These are phyloP conservation scores for Vitis hybrid DNA, from an alignment of 177 flowering plant species.

Conservation along the genomic window DNA sequence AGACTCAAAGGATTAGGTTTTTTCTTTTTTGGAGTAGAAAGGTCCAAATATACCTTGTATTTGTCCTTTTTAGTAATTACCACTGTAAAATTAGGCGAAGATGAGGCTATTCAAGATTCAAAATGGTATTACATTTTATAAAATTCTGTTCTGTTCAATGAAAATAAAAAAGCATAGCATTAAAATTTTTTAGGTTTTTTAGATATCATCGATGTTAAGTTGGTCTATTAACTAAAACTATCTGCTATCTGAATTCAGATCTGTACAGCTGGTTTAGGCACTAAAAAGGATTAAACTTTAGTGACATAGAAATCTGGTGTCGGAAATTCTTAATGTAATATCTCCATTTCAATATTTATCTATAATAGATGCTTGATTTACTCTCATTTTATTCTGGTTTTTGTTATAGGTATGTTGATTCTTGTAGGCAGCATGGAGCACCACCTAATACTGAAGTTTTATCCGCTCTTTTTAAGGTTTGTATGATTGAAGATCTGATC, in stretches of 20 bases:
- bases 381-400: slow-evolving; percentile 1
- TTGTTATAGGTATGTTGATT: slow-evolving; percentile 37
- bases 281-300: neutral
- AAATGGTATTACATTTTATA: neutral
- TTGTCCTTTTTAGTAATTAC: neutral
- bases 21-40: neutral
- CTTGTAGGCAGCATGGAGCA: slow-evolving; percentile 33
- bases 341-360: neutral
- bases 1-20: neutral
- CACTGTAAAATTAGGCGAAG: neutral
- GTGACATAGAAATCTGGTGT: neutral
- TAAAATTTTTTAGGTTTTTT: neutral
- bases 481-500: too few relatives aligned
- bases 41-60: neutral
- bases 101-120: neutral
- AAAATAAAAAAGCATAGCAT: neutral
- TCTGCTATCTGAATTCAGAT: neutral
- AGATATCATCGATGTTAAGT: neutral
- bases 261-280: neutral
- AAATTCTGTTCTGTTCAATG: too few relatives aligned
- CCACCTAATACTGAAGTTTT: slow-evolving; percentile 32
- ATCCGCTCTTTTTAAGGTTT: slow-evolving; percentile 37
- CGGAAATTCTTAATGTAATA: neutral
- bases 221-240: neutral
- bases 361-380: neutral